Percentiles rank a stretch among this genome's conserved stretches.
phyloP scores from a whole-genome alignment of 331 rosid genomes.

The Acacia pycnantha region DNA sequence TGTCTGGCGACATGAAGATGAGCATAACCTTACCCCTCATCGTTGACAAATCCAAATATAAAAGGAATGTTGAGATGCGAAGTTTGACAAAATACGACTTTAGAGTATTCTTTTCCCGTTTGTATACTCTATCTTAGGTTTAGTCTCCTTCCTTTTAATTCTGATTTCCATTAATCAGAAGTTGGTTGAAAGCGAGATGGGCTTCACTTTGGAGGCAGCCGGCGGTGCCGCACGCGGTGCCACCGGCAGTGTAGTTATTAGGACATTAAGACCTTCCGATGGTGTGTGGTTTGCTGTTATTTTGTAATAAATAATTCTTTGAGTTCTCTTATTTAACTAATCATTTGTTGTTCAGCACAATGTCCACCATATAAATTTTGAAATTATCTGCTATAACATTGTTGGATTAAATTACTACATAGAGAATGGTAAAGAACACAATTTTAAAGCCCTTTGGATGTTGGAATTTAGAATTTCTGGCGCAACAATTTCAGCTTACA shows the following conservation, averaged over 20 bases:
- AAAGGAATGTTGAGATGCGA: background rate
- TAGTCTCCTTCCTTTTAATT: background rate
- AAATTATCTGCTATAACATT: too few relatives aligned
- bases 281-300: too few relatives aligned
- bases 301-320: background rate
- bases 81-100: background rate
- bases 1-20: background rate
- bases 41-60: background rate
- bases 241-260: accelerated
- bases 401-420: slow-evolving; percentile 30
- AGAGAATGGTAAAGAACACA: background rate
- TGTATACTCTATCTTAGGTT: background rate
- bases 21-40: background rate
- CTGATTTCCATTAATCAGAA: too few relatives aligned
- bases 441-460: background rate
- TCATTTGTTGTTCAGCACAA: background rate
- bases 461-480: background rate
- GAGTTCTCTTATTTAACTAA: background rate
- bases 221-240: too few relatives aligned
- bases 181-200: too few relatives aligned
- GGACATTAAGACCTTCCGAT: background rate
- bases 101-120: background rate
- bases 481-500: background rate
- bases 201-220: too few relatives aligned
- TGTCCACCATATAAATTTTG: background rate